Conservation (phyloP, 2,329 filamentous ascomycete genomes). For the Torrubiellomyces zombiae region DNA sequence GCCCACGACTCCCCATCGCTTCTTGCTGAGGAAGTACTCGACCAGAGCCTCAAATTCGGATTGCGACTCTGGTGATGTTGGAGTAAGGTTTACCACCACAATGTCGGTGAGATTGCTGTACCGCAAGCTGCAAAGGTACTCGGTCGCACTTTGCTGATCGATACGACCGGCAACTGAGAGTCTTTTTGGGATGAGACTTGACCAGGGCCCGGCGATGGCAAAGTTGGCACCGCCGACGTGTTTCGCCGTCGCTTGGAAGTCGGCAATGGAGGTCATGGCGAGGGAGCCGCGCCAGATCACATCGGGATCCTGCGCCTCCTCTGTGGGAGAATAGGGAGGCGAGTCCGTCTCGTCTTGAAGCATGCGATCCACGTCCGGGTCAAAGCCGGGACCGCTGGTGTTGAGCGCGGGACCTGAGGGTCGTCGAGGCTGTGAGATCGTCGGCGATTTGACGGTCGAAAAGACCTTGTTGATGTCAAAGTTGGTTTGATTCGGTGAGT, state of each 20-base stretch:
- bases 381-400: slow-evolving; percentile 46
- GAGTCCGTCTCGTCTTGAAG: slow-evolving; percentile 68
- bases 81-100: slow-evolving; percentile 56
- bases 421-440: slow-evolving; percentile 27
- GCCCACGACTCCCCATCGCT: slow-evolving; percentile 74
- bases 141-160: slow-evolving; percentile 64
- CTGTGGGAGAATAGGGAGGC: slow-evolving; percentile 68
- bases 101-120: slow-evolving; percentile 75
- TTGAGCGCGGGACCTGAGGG: slow-evolving; percentile 29
- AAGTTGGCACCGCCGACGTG: slow-evolving; percentile 76
- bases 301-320: slow-evolving; percentile 49
- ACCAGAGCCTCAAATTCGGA: slow-evolving; percentile 60
- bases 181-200: slow-evolving; percentile 52
- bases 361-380: slow-evolving; percentile 80
- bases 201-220: slow-evolving; percentile 47
- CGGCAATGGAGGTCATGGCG: slow-evolving; percentile 60
- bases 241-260: slow-evolving; percentile 61
- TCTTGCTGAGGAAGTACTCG: slow-evolving; percentile 69
- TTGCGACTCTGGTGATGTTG: slow-evolving; percentile 42
- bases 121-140: slow-evolving; percentile 77
- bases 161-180: slow-evolving; percentile 68
- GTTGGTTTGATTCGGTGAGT: slow-evolving; percentile 37
- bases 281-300: slow-evolving; percentile 65
- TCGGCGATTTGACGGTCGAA: slow-evolving; percentile 64
- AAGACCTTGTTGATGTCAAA: slow-evolving; percentile 83